Percentiles rank a stretch among this genome's conserved stretches.
Conservation (phyloP, 495 filamentous ascomycete species). For the Annulohypoxylon moriforme region DNA sequence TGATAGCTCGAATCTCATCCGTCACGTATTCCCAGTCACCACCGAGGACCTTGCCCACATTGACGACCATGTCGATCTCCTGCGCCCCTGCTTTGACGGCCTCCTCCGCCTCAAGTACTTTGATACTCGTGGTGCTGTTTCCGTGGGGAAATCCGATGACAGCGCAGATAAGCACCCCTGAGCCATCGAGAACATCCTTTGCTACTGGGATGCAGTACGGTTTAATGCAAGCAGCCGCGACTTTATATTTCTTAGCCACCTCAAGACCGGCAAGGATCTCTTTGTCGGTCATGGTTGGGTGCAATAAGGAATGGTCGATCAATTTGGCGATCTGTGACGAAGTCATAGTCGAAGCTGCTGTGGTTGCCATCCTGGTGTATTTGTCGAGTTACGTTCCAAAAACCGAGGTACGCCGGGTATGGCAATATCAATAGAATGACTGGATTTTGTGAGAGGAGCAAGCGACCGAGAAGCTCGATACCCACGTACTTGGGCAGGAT, state of each 20-base stretch:
- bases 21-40: slow-evolving; percentile 67
- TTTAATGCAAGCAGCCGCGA: slow-evolving; percentile 68
- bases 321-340: slow-evolving; percentile 65
- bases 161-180: slow-evolving; percentile 63
- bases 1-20: slow-evolving; percentile 62
- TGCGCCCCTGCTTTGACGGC: slow-evolving; percentile 59
- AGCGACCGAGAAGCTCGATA: background rate
- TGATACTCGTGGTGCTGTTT: slow-evolving; percentile 64
- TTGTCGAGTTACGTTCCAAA: background rate
- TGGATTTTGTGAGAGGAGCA: too few species aligned
- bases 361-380: slow-evolving; percentile 28
- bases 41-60: slow-evolving; percentile 66
- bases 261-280: slow-evolving; percentile 63
- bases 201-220: slow-evolving; percentile 65
- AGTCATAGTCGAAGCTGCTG: slow-evolving; percentile 59
- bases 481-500: background rate
- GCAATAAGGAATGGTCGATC: slow-evolving; percentile 71
- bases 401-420: background rate
- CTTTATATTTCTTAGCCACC: slow-evolving; percentile 57
- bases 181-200: slow-evolving; percentile 56
- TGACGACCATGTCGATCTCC: slow-evolving; percentile 71
- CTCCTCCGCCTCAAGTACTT: slow-evolving; percentile 62
- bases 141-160: slow-evolving; percentile 71
- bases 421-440: background rate
- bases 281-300: slow-evolving; percentile 68